These are phyloP conservation scores for Thraustochytrium striatum DNA, from an alignment of 352 stramenopile species.

Conservation along the genomic window DNA sequence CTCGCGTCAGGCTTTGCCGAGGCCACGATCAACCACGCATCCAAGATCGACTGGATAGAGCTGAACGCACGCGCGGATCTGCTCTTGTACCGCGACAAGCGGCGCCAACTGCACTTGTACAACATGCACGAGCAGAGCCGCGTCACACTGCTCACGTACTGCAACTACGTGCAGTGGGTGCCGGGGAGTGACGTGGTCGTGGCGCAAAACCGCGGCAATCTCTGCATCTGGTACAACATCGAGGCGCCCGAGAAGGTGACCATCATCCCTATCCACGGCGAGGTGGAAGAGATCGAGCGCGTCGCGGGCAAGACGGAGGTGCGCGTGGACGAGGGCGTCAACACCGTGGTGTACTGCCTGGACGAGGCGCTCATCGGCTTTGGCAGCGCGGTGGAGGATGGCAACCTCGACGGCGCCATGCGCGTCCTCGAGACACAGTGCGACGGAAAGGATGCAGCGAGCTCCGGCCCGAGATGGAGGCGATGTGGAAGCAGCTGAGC, in stretches of 20 bases:
- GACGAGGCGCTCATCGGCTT: constrained; percentile 89
- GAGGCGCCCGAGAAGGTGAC: constrained; percentile 83
- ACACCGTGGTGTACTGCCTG: constrained; percentile 82
- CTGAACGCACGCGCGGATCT: constrained; percentile 81
- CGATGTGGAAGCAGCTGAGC: constrained; percentile 87
- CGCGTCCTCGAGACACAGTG: constrained; percentile 79
- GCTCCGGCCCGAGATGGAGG: constrained; percentile 79
- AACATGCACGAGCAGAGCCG: constrained; percentile 77
- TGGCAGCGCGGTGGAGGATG: constrained; percentile 84
- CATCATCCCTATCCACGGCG: constrained; percentile 75
- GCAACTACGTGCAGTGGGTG: constrained; percentile 93
- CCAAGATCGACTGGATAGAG: constrained; percentile 86
- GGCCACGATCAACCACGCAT: constrained; percentile 81
- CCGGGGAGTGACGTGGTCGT: constrained; percentile 90
- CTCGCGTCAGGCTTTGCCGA: constrained; percentile 54
- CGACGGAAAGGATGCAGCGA: constrained; percentile 53
- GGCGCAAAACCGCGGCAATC: constrained; percentile 79
- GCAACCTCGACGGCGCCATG: constrained; percentile 80
- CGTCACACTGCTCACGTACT: constrained; percentile 84
- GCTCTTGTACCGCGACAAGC: constrained; percentile 86
- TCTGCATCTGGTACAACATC: constrained; percentile 94
- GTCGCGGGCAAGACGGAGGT: constrained; percentile 85
- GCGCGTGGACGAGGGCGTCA: constrained; percentile 88
- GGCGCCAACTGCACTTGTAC: constrained; percentile 81
- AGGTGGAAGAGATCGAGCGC: constrained; percentile 88